These are phyloP conservation scores for Podila clonocystis DNA, from an alignment of 192 early-diverging fungal genomes.

Conservation along the genomic window DNA sequence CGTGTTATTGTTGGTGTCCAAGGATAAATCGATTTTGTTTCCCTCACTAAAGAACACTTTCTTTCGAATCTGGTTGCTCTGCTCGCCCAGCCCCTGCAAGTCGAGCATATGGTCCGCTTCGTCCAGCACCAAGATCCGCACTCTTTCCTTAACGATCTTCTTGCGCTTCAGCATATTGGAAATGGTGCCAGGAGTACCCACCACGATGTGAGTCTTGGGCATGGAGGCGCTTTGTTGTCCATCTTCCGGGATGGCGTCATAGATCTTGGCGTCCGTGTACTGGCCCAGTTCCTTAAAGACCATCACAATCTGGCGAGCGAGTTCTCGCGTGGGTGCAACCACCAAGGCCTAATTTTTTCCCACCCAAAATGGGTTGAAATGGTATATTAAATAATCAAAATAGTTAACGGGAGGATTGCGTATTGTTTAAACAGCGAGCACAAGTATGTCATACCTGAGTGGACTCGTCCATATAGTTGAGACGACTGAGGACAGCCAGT, in stretches of 20 bases:
- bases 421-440: neutral
- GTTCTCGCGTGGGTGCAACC: slow-evolving; percentile 90
- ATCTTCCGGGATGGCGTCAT: slow-evolving; percentile 77
- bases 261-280: slow-evolving; percentile 73
- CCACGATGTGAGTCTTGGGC: slow-evolving; percentile 79
- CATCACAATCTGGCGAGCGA: slow-evolving; percentile 92
- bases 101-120: slow-evolving; percentile 98
- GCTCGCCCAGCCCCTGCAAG: slow-evolving; percentile 81
- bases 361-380: neutral
- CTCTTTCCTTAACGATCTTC: slow-evolving; percentile 58
- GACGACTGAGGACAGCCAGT: slow-evolving; percentile 26
- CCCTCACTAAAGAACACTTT: slow-evolving; percentile 19
- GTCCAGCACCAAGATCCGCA: slow-evolving; percentile 91
- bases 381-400: neutral
- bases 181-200: slow-evolving; percentile 96
- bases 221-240: neutral
- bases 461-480: slow-evolving; percentile 51
- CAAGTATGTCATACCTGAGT: slow-evolving; percentile 64
- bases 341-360: slow-evolving; percentile 79
- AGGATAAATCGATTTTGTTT: neutral
- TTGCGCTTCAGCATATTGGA: slow-evolving; percentile 70
- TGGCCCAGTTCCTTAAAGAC: slow-evolving; percentile 88
- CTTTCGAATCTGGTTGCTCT: slow-evolving; percentile 84
- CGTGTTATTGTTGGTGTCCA: neutral
- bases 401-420: neutral